phyloP scores from a whole-genome alignment of 352 stramenopile species.

The Globisporangium perplexum region DNA sequence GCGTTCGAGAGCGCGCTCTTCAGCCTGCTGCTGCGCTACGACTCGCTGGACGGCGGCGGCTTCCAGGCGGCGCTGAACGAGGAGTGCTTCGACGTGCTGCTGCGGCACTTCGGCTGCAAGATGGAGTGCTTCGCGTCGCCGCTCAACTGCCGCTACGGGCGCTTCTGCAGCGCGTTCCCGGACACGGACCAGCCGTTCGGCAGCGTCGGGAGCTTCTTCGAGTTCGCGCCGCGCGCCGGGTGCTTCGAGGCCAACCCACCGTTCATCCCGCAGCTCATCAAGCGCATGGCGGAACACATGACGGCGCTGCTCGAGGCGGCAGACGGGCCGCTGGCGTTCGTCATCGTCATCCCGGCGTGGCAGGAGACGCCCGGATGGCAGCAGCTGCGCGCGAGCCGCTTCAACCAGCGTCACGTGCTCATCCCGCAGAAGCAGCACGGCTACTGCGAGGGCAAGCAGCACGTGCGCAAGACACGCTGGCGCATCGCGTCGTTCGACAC shows the following conservation, averaged over 20 bases:
- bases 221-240: conserved; percentile 80
- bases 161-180: conserved; percentile 88
- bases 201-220: conserved; percentile 92
- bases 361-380: conserved; percentile 82
- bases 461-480: conserved; percentile 84
- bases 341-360: conserved; percentile 91
- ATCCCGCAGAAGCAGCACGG: conserved; percentile 85
- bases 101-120: conserved; percentile 87
- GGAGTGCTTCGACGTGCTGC: conserved; percentile 89
- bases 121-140: conserved; percentile 94
- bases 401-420: conserved; percentile 65
- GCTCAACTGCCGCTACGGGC: conserved; percentile 91
- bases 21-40: conserved; percentile 88
- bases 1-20: conserved; percentile 82
- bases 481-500: conserved; percentile 94
- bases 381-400: conserved; percentile 65
- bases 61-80: conserved; percentile 91
- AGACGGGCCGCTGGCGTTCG: conserved; percentile 78
- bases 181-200: conserved; percentile 89
- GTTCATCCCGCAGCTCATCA: conserved; percentile 92
- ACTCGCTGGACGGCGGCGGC: conserved; percentile 91
- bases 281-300: conserved; percentile 88
- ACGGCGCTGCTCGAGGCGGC: conserved; percentile 61
- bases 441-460: conserved; percentile 90
- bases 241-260: conserved; percentile 94